Evolutionary conservation across 2,329 filamentous ascomycete genomes (phyloP).

Genomic region (Monilinia vaccinii-corymbosi): DNA sequence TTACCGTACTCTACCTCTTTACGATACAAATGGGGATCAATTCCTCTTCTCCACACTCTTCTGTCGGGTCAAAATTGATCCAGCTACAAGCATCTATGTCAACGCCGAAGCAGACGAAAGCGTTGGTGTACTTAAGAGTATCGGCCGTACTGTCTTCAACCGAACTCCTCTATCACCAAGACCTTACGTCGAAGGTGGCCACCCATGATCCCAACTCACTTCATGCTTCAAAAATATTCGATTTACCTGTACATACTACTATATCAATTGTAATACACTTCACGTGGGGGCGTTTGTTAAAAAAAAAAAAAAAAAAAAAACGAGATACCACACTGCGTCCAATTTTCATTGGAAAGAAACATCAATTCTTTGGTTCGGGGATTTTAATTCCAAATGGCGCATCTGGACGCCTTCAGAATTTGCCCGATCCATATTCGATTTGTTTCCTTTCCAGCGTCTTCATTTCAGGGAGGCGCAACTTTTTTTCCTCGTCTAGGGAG

Average conservation of each 20-base stretch:
- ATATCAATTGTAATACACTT: conserved; percentile 8
- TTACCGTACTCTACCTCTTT: conserved; percentile 83
- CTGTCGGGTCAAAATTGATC: conserved; percentile 67
- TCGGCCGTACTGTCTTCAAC: conserved; percentile 49
- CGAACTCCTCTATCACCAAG: conserved; percentile 32
- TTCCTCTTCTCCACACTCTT: conserved; percentile 94
- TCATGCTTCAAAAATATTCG: conserved; percentile 8
- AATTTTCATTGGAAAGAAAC: conserved; percentile 3
- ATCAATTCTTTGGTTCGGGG: conserved; percentile 2
- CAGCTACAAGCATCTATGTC: conserved; percentile 48
- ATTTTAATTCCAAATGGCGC: conserved; percentile 15
- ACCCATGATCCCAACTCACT: background rate
- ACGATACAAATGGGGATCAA: conserved; percentile 81
- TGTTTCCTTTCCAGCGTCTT: background rate
- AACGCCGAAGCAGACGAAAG: conserved; percentile 37
- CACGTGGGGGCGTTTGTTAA: conserved; percentile 1
- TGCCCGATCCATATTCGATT: background rate
- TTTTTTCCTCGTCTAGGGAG: background rate
- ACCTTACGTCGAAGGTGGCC: conserved; percentile 17
- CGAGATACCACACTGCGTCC: background rate
- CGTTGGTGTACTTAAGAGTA: conserved; percentile 45
- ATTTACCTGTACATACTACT: conserved; percentile 17
- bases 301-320: background rate
- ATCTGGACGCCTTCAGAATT: background rate
- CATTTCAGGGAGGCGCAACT: background rate